Evolutionary conservation across 805 yeast genomes (phyloP).

Genomic region (Sugiyamaella valdiviana): DNA sequence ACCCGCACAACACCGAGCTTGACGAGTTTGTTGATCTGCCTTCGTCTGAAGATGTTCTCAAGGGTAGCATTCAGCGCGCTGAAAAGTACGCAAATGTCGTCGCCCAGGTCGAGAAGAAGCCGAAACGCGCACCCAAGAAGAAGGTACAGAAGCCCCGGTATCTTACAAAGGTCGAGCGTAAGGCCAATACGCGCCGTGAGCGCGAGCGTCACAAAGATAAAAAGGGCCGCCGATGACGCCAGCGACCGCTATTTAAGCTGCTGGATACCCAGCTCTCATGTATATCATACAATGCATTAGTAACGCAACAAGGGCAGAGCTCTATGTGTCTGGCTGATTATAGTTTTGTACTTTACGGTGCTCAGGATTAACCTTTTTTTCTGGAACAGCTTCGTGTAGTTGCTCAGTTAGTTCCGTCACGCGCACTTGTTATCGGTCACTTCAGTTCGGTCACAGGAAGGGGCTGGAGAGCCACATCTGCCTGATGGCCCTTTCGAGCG

Average conservation of each 20-base stretch:
- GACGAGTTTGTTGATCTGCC: constrained; percentile 67
- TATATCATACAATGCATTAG: neutral
- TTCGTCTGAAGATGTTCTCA: constrained; percentile 61
- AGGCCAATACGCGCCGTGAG: constrained; percentile 42
- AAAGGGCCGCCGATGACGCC: neutral
- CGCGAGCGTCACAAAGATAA: constrained; percentile 35
- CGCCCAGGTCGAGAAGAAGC: constrained; percentile 28
- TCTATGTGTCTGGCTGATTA: no score
- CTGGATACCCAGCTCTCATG: neutral
- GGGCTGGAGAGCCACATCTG: constrained; percentile 15
- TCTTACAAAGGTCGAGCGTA: constrained; percentile 74
- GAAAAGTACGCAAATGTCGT: constrained; percentile 71
- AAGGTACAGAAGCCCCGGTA: constrained; percentile 84
- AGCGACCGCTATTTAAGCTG: neutral
- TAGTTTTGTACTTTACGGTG: no score
- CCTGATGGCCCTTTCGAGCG: constrained; percentile 6
- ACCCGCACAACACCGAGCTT: constrained; percentile 39
- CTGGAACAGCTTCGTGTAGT: no score
- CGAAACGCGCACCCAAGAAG: constrained; percentile 23
- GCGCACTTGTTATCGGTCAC: no score
- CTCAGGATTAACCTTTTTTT: no score
- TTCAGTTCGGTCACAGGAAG: neutral
- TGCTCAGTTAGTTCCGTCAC: no score
- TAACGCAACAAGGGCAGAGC: neutral
- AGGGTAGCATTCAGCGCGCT: constrained; percentile 71